Percentiles rank a stretch among this genome's conserved stretches.
Evolutionary conservation across 2,329 filamentous ascomycete species (phyloP).

Genomic region (Fulvia fulva): DNA sequence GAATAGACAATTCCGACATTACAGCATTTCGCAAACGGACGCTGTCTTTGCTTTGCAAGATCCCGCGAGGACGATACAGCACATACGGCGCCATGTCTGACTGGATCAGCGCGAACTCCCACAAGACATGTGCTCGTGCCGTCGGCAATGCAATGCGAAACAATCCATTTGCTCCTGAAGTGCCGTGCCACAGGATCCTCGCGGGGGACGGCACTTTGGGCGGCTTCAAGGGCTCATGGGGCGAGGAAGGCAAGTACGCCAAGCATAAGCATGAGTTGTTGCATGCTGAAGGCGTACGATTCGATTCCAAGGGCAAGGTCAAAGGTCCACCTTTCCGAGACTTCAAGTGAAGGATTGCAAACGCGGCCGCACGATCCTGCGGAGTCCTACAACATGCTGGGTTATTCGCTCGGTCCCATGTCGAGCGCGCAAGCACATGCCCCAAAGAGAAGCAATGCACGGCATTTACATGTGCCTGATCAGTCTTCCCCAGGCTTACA

Average conservation of each 20-base stretch:
- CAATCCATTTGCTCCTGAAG: constrained; percentile 42
- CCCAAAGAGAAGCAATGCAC: no score
- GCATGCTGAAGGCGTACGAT: constrained; percentile 42
- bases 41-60: constrained; percentile 33
- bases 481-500: not conserved
- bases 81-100: constrained; percentile 37
- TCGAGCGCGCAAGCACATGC: not conserved
- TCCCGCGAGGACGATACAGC: constrained; percentile 34
- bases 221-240: constrained; percentile 51
- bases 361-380: no score
- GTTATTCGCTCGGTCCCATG: not conserved
- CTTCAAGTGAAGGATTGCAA: constrained; percentile 16
- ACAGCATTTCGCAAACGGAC: constrained; percentile 46
- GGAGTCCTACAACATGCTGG: no score
- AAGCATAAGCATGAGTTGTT: constrained; percentile 41
- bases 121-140: constrained; percentile 37
- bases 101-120: constrained; percentile 30
- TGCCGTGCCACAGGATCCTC: constrained; percentile 41
- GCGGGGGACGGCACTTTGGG: constrained; percentile 40
- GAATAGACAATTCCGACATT: constrained; percentile 45
- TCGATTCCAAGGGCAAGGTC: constrained; percentile 42
- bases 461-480: not conserved
- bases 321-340: constrained; percentile 39
- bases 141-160: constrained; percentile 41
- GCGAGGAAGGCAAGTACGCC: constrained; percentile 42